Conservation (phyloP, 2,329 filamentous ascomycete species). For the Pseudogymnoascus sp. region DNA sequence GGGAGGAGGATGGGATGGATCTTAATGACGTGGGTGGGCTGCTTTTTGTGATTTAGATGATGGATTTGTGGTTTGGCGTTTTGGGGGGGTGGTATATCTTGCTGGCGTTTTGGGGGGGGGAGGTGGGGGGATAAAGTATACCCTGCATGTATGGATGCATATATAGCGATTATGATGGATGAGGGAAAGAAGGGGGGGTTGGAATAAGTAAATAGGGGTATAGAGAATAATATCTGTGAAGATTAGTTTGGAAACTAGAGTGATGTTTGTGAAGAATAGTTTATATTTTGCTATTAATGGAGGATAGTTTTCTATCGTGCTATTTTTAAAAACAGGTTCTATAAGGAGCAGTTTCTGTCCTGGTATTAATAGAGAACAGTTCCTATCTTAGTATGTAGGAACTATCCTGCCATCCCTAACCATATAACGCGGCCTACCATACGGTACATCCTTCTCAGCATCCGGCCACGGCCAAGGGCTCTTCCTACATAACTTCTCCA, state of each 20-base stretch:
- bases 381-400: too few species aligned
- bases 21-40: neutral
- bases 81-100: neutral
- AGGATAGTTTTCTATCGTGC: neutral
- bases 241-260: neutral
- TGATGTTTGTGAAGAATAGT: neutral
- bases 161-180: neutral
- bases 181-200: neutral
- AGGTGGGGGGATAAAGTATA: neutral
- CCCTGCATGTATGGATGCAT: neutral
- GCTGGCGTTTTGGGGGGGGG: neutral
- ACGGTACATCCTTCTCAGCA: too few species aligned
- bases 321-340: neutral
- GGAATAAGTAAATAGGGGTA: neutral
- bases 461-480: too few species aligned
- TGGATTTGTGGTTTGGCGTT: neutral
- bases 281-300: neutral
- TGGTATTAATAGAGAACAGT: neutral
- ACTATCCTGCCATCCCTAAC: too few species aligned
- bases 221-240: neutral
- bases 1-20: neutral
- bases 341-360: neutral
- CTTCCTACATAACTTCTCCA: too few species aligned
- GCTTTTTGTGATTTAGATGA: neutral
- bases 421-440: too few species aligned